Percentiles rank a stretch among this genome's conserved stretches.
These are phyloP conservation scores for Dentipellis sp. DNA, from an alignment of 768 basidiomycete genomes.

Conservation along the genomic window DNA sequence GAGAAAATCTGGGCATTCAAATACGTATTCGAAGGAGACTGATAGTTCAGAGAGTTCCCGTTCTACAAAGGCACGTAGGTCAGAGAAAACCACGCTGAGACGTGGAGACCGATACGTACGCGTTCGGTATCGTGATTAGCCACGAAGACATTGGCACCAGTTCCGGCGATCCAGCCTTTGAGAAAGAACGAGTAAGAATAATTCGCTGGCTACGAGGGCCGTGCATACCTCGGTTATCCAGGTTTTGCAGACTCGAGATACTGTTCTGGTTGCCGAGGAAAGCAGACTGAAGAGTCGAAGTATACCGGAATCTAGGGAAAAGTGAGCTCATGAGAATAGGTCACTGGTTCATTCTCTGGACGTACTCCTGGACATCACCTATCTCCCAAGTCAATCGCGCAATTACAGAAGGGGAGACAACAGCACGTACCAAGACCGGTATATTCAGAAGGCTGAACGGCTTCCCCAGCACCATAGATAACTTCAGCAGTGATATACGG, in stretches of 20 bases:
- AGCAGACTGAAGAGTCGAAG: slow-evolving; percentile 37
- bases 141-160: slow-evolving; percentile 53
- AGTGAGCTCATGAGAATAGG: background rate
- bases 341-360: too few species aligned
- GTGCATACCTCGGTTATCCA: slow-evolving; percentile 29
- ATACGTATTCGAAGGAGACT: slow-evolving; percentile 58
- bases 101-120: slow-evolving; percentile 14
- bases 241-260: slow-evolving; percentile 41
- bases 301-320: slow-evolving; percentile 43
- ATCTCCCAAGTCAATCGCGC: background rate
- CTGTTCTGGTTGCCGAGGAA: slow-evolving; percentile 36
- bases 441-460: slow-evolving; percentile 49
- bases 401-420: background rate
- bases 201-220: background rate
- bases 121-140: slow-evolving; percentile 67
- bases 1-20: slow-evolving; percentile 53
- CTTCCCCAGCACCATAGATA: slow-evolving; percentile 38
- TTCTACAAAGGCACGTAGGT: slow-evolving; percentile 32
- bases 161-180: slow-evolving; percentile 45
- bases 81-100: background rate
- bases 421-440: slow-evolving; percentile 27
- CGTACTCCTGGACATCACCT: slow-evolving; percentile 55
- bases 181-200: background rate
- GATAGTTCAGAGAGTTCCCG: slow-evolving; percentile 43
- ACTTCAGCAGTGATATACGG: slow-evolving; percentile 61